Conservation (phyloP, 345 rosid genomes). For the Combretum micranthum region DNA sequence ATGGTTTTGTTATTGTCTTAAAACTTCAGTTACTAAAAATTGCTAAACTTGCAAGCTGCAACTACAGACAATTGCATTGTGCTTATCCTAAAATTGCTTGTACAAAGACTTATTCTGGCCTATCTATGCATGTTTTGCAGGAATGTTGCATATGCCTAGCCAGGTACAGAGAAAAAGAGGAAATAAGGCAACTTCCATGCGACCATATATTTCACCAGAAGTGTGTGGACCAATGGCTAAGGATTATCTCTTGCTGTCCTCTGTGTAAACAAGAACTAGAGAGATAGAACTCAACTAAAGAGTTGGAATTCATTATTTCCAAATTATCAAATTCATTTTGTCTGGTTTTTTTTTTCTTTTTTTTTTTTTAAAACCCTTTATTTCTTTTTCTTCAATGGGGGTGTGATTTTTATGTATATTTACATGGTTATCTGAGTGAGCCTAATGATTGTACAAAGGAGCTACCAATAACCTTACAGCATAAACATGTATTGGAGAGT, state of each 20-base stretch:
- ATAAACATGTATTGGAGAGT: neutral
- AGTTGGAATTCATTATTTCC: neutral
- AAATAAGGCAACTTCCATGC: constrained; percentile 81
- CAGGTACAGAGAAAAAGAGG: constrained; percentile 81
- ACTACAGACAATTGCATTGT: no score
- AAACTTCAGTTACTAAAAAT: no score
- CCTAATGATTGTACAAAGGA: constrained; percentile 20
- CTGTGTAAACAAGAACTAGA: constrained; percentile 86
- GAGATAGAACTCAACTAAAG: constrained; percentile 25
- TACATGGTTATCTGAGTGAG: constrained; percentile 39
- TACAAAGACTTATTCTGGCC: neutral
- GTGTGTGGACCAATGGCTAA: constrained; percentile 98
- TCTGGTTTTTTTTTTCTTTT: neutral
- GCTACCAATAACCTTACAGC: constrained; percentile 25
- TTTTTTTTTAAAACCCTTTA: neutral
- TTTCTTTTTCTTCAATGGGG: neutral
- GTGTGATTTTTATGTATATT: constrained; percentile 16
- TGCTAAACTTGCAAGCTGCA: no score
- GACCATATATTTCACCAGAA: constrained; percentile 82
- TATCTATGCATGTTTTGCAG: constrained; percentile 27
- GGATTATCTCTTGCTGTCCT: constrained; percentile 91
- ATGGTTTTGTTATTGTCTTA: no score
- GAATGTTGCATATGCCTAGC: constrained; percentile 90
- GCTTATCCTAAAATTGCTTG: no score
- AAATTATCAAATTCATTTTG: neutral